Conservation (phyloP, 2,329 filamentous ascomycete genomes). For the Penicillium sp. region DNA sequence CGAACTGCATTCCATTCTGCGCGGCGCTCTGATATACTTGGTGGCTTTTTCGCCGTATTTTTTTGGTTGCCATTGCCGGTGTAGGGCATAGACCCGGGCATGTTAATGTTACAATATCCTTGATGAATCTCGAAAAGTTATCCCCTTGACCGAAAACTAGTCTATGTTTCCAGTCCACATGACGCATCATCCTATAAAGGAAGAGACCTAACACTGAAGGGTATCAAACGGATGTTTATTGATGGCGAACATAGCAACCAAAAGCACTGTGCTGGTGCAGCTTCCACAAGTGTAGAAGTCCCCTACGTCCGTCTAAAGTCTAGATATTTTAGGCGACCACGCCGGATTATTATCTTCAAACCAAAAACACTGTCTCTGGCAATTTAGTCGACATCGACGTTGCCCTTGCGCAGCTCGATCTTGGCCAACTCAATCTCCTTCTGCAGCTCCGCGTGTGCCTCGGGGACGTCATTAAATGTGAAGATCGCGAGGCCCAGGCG, state of each 20-base stretch:
- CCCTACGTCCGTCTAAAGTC: conserved; percentile 1
- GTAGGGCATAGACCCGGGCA: conserved; percentile 11
- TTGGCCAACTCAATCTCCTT: conserved; percentile 62
- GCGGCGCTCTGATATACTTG: conserved; percentile 15
- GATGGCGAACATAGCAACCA: conserved; percentile 11
- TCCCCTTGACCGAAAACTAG: not conserved
- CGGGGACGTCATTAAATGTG: conserved; percentile 93
- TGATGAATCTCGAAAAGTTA: conserved; percentile 23
- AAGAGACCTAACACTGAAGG: conserved; percentile 7
- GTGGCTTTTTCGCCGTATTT: conserved; percentile 7
- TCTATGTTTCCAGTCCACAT: not conserved
- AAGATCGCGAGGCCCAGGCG: conserved; percentile 88
- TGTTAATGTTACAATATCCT: conserved; percentile 23
- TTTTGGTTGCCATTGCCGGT: conserved; percentile 9
- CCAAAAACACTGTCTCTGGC: not conserved
- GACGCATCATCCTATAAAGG: not conserved
- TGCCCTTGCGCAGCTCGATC: conserved; percentile 39
- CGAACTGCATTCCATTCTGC: conserved; percentile 15
- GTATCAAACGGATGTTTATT: conserved; percentile 21
- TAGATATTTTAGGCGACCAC: not conserved
- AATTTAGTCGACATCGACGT: conserved; percentile 42
- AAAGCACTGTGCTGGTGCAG: conserved; percentile 7
- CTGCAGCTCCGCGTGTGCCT: conserved; percentile 85
- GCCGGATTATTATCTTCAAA: not conserved
- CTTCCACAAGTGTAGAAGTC: not conserved